Evolutionary conservation across 768 basidiomycete species (phyloP).

Genomic region (Pleurotus cornucopiae): DNA sequence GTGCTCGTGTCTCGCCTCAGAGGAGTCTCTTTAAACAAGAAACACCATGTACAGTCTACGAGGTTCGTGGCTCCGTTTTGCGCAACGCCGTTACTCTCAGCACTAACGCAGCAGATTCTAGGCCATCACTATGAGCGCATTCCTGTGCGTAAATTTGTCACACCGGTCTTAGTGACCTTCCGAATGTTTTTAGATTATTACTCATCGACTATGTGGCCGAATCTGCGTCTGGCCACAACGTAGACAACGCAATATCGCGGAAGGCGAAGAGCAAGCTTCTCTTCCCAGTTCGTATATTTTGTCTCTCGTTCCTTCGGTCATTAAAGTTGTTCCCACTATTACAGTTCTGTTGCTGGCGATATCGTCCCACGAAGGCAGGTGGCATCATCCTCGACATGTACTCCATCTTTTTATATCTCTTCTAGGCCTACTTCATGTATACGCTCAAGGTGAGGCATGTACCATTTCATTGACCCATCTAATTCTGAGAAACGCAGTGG

Average conservation of each 20-base stretch:
- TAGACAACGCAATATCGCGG: conserved; percentile 63
- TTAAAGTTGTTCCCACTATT: background rate
- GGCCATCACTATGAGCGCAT: conserved; percentile 83
- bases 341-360: conserved; percentile 80
- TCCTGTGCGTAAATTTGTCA: conserved; percentile 51
- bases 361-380: conserved; percentile 71
- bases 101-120: conserved; percentile 21
- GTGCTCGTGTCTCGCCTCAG: conserved; percentile 8
- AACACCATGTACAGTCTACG: conserved; percentile 47
- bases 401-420: background rate
- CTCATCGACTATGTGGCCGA: conserved; percentile 82
- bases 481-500: conserved; percentile 46
- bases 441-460: conserved; percentile 60
- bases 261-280: conserved; percentile 79
- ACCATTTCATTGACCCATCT: no score
- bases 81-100: background rate
- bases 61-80: conserved; percentile 37
- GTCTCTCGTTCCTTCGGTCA: background rate
- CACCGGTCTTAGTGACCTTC: conserved; percentile 4
- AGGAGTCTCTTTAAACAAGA: conserved; percentile 6
- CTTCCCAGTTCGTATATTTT: conserved; percentile 40
- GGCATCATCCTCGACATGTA: background rate
- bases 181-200: conserved; percentile 47
- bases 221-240: conserved; percentile 56
- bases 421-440: conserved; percentile 83